phyloP scores from a whole-genome alignment of 257 asterid genomes.

The Solanum medicagineum region DNA sequence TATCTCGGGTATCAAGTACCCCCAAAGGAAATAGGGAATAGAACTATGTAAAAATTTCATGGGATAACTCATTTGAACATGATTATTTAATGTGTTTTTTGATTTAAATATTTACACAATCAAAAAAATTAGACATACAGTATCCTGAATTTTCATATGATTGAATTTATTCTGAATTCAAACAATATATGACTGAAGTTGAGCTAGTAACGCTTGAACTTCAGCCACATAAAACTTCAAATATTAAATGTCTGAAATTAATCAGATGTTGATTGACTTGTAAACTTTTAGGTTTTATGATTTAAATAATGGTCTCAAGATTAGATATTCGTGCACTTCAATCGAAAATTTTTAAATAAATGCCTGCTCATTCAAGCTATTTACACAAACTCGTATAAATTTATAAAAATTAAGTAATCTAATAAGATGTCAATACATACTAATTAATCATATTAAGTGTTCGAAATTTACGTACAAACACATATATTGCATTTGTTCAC shows the following conservation, averaged over 20 bases:
- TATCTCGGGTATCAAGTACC: background rate
- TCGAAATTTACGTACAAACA: too few species aligned
- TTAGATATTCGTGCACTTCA: background rate
- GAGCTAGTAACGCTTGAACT: background rate
- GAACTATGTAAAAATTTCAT: background rate
- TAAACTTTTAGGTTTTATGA: background rate
- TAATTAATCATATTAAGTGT: too few species aligned
- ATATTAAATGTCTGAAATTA: background rate
- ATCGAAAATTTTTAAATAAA: too few species aligned
- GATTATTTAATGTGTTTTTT: background rate
- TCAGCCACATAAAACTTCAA: background rate
- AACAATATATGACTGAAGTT: background rate
- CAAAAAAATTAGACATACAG: background rate
- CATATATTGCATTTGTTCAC: too few species aligned
- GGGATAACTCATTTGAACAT: background rate
- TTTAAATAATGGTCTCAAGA: background rate
- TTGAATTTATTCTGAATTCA: too few species aligned
- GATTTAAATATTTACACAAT: background rate
- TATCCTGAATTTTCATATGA: background rate
- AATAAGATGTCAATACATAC: too few species aligned
- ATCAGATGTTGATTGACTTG: background rate
- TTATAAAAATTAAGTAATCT: too few species aligned
- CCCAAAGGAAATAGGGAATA: background rate
- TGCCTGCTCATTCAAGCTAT: too few species aligned
- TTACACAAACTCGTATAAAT: too few species aligned